A percentile compares a stretch with the other conserved stretches of the same genome.
Evolutionary conservation across 208 protist species (phyloP).

Genomic region (Phytomonas sp.): DNA sequence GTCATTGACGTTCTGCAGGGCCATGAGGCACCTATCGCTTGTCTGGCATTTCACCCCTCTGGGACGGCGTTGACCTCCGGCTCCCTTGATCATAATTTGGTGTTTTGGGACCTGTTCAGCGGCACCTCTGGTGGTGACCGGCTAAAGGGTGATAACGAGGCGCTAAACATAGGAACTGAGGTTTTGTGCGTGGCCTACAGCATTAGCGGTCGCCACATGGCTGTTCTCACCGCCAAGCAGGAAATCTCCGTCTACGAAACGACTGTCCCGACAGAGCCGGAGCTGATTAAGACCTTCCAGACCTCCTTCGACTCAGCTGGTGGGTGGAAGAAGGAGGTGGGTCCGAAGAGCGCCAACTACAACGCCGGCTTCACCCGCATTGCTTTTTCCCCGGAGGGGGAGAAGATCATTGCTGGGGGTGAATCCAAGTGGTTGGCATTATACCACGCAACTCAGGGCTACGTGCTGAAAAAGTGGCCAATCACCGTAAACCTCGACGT

Average conservation of each 20-base stretch:
- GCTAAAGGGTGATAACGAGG: conserved; percentile 79
- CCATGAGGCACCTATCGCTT: conserved; percentile 83
- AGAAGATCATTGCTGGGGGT: conserved; percentile 81
- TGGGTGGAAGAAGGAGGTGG: conserved; percentile 77
- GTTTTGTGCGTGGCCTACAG: conserved; percentile 81
- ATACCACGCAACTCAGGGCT: conserved; percentile 84
- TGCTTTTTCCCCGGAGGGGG: conserved; percentile 82
- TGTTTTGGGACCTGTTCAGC: conserved; percentile 90
- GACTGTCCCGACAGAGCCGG: conserved; percentile 65
- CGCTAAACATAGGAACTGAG: conserved; percentile 72
- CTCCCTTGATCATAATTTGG: conserved; percentile 80
- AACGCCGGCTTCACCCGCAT: conserved; percentile 78
- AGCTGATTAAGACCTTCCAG: conserved; percentile 82
- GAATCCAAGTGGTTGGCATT: conserved; percentile 87
- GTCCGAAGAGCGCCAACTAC: conserved; percentile 75
- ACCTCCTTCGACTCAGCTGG: conserved; percentile 77
- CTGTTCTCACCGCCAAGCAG: conserved; percentile 76
- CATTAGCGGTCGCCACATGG: conserved; percentile 74
- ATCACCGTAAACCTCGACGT: conserved; percentile 85
- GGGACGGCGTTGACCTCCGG: conserved; percentile 80
- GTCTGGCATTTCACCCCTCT: conserved; percentile 83
- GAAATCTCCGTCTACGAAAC: conserved; percentile 86
- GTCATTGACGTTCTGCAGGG: conserved; percentile 86
- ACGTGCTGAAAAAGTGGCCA: conserved; percentile 86
- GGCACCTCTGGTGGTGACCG: conserved; percentile 75